Evolutionary conservation across 2,329 filamentous ascomycete genomes (phyloP).

Genomic region (Botryotinia calthae): DNA sequence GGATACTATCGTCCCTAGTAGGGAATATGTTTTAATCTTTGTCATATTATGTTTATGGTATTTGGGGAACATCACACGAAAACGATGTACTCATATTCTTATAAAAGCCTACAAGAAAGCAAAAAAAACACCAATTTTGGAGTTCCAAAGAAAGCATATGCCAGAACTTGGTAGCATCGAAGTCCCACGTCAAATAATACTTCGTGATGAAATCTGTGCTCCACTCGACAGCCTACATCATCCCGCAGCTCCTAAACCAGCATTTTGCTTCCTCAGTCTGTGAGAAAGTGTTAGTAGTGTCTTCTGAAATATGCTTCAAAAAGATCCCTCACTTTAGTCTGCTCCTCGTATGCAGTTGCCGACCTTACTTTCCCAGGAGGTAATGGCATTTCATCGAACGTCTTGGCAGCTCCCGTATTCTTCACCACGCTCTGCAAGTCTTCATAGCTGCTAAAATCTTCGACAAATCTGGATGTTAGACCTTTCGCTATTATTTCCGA

Average conservation of each 20-base stretch:
- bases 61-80: neutral
- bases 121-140: neutral
- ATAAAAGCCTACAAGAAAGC: neutral
- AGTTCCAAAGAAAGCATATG: neutral
- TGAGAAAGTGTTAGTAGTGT: neutral
- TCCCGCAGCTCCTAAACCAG: neutral
- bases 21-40: neutral
- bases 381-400: neutral
- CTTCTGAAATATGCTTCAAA: neutral
- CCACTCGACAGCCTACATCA: neutral
- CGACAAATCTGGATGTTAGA: neutral
- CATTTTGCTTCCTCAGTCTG: neutral
- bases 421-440: neutral
- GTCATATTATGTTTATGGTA: neutral
- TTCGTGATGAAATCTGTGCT: neutral
- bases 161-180: neutral
- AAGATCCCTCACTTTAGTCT: neutral
- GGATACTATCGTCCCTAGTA: neutral
- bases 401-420: neutral
- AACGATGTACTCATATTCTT: neutral
- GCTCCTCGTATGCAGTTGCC: neutral
- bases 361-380: neutral
- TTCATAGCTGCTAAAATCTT: neutral
- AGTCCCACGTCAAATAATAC: neutral
- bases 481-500: neutral